Base-by-base conservation (phyloP, 2,329 filamentous ascomycete genomes). In the Paramyrothecium roridum region DNA sequence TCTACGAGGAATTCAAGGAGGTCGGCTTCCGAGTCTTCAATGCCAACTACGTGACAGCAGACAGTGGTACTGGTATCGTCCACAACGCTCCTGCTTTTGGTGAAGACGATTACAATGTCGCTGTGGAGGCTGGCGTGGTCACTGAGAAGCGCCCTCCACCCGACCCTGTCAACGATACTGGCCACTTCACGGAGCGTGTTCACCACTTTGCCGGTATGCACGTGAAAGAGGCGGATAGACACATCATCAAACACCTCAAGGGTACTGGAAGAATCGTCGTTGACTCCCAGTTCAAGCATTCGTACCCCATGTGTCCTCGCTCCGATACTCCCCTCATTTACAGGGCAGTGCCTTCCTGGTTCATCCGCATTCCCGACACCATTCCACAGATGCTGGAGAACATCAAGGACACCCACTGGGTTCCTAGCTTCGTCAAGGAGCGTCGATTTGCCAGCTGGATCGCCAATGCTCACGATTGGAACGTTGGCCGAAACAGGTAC, bases 241-340 rank as follows among this genome's bases (percentile, higher is more conserved):
- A 86, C 62, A 97, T 98, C 70, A 91, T 97, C 72, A 96, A 96
- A 75, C 77, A 93, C 65, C 78, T 98, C 33, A 96, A 95, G 73
- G 81, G 81, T 22, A 83, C 81, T 20, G 91, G 89, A 16, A 85
- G 91, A 53, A 70, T 97, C 52, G 81, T 96, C 37, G 89, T 92
- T 30, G 92, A 96, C 61, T 91, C 90, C 50, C 91, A 96, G 72
- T 83, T 96, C 59, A 91, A 83, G 68, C 93, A 98, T 77, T 93
- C 90, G 65, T 96, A 96, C 71, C 92, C 91, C 20, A 93, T 93
- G 83, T 97, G 93, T 73, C 92, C 90, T 76, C 86, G 93, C 57
- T 96, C 92, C n/a, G 93, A 97, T 69, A 97, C 91, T 0, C 93
- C 92, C 30, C 81, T 98, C 59, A 96, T 98, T 64, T 95, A 96